phyloP scores from a whole-genome alignment of 352 stramenopile genomes.

The Globisporangium rhizosaccharum region DNA sequence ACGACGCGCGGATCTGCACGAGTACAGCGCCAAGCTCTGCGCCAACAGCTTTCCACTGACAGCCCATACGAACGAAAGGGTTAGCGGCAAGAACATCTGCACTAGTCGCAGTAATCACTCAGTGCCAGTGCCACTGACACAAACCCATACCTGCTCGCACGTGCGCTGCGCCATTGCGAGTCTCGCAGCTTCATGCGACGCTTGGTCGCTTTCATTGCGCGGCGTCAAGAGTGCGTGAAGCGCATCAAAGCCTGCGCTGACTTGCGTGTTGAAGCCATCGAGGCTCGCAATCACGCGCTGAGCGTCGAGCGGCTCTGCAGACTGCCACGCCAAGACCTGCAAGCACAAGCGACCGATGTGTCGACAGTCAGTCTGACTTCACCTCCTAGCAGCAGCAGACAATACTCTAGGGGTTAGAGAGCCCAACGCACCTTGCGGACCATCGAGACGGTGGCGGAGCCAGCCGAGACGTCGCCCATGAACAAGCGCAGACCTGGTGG shows the following conservation, averaged over 20 bases:
- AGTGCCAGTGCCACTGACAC: not conserved
- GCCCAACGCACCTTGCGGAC: slow-evolving; percentile 54
- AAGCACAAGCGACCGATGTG: not conserved
- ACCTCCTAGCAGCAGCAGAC: no score
- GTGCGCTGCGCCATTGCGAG: slow-evolving; percentile 7
- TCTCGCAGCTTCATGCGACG: not conserved
- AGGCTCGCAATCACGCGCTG: slow-evolving; percentile 28
- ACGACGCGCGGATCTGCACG: slow-evolving; percentile 56
- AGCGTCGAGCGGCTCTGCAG: slow-evolving; percentile 25
- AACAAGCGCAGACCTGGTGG: slow-evolving; percentile 83
- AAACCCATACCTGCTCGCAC: slow-evolving; percentile 20
- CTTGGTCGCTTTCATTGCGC: not conserved
- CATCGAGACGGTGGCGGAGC: slow-evolving; percentile 87
- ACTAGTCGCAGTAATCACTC: not conserved
- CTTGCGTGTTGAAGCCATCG: slow-evolving; percentile 24
- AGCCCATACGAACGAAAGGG: not conserved
- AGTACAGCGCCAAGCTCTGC: slow-evolving; percentile 35
- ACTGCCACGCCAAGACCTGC: slow-evolving; percentile 32
- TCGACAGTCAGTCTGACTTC: no score
- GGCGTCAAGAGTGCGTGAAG: slow-evolving; percentile 10
- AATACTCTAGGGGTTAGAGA: no score
- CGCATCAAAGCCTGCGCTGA: slow-evolving; percentile 22
- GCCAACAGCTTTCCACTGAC: slow-evolving; percentile 42
- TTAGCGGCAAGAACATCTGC: not conserved
- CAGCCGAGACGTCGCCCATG: slow-evolving; percentile 95